Evolutionary conservation across 805 yeast species (phyloP).

Genomic region (Candida argentea): DNA sequence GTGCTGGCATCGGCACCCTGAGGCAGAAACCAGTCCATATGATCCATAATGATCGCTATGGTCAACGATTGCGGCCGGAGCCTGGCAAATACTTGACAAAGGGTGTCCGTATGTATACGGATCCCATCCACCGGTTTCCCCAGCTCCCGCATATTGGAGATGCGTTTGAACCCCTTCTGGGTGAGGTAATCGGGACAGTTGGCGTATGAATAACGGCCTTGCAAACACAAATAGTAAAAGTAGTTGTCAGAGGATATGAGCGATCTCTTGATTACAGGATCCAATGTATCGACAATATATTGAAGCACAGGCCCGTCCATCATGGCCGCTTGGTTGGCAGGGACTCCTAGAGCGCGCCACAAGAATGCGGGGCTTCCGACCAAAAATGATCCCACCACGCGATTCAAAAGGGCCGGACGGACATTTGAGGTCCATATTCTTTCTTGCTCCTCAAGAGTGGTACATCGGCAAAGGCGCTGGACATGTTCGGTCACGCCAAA

Average conservation of each 20-base stretch:
- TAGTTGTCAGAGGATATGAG: conserved; percentile 64
- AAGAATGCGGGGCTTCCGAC: conserved; percentile 78
- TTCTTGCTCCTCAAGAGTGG: conserved; percentile 51
- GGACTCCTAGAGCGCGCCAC: conserved; percentile 89
- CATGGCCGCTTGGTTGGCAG: conserved; percentile 73
- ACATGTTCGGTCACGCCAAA: conserved; percentile 46
- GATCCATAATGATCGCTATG: conserved; percentile 80
- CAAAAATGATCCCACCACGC: conserved; percentile 53
- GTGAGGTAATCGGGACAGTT: conserved; percentile 77
- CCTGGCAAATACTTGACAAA: conserved; percentile 66
- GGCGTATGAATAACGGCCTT: conserved; percentile 45
- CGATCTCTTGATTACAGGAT: conserved; percentile 59
- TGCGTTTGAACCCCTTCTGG: conserved; percentile 41
- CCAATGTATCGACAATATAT: conserved; percentile 69
- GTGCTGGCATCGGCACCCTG: conserved; percentile 49
- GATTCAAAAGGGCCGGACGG: conserved; percentile 63
- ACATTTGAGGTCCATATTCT: conserved; percentile 53
- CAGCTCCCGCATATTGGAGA: conserved; percentile 21
- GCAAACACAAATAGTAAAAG: conserved; percentile 62
- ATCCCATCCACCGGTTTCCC: conserved; percentile 51
- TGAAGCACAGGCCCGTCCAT: conserved; percentile 64
- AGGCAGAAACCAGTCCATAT: conserved; percentile 86
- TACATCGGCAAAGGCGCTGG: conserved; percentile 44
- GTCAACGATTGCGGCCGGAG: conserved; percentile 53
- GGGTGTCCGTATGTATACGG: conserved; percentile 70